Conservation (phyloP, 140 eudicot species). For the Bidens hawaiensis region DNA sequence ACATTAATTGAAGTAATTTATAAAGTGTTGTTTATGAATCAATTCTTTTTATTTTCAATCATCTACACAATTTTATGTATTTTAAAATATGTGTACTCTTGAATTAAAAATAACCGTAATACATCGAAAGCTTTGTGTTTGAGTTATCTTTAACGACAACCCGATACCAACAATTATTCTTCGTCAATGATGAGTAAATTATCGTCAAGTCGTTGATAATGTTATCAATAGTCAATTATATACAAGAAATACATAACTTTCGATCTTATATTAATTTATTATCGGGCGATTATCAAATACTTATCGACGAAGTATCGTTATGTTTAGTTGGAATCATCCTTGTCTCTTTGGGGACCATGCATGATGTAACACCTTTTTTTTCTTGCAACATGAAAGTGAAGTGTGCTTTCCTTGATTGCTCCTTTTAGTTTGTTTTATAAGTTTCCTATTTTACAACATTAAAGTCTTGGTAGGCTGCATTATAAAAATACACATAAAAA, state of each 20-base stretch:
- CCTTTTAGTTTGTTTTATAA: not conserved
- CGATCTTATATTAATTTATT: not conserved
- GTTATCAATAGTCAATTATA: not conserved
- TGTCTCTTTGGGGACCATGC: not conserved
- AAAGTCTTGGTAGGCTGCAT: not conserved
- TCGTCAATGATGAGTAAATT: not conserved
- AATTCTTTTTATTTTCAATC: no score
- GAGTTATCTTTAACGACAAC: not conserved
- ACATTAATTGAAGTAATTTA: no score
- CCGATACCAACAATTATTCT: not conserved
- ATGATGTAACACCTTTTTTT: not conserved
- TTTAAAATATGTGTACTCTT: not conserved
- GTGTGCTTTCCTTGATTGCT: conserved; percentile 4
- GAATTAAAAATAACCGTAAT: no score
- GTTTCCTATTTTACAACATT: not conserved
- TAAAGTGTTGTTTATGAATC: no score
- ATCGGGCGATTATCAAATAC: not conserved
- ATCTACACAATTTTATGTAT: no score
- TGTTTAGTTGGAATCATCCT: not conserved
- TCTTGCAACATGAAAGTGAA: not conserved
- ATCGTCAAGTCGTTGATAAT: not conserved
- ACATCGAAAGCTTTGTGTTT: not conserved
- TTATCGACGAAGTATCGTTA: not conserved
- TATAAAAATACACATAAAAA: no score
- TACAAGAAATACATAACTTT: no score